phyloP scores from a whole-genome alignment of 352 stramenopile species.

The Phytopythium cucurbitacearum region DNA sequence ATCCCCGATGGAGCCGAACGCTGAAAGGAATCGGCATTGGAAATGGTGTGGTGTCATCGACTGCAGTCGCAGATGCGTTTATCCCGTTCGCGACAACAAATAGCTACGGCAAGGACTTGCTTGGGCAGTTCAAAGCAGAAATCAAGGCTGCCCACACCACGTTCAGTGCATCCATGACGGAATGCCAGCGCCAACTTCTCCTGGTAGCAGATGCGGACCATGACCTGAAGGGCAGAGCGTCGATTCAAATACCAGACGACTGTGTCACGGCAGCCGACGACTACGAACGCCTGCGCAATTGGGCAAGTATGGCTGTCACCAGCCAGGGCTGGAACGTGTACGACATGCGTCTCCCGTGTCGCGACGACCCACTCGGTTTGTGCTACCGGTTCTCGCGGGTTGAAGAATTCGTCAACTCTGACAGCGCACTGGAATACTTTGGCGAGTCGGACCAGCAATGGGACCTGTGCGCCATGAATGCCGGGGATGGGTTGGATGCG shows the following conservation, averaged over 20 bases:
- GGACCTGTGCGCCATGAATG: constrained; percentile 39
- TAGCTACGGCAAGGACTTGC: constrained; percentile 34
- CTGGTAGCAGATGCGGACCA: too few species aligned
- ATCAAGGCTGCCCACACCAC: constrained; percentile 10
- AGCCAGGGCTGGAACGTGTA: constrained; percentile 52
- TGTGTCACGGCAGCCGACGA: constrained; percentile 20
- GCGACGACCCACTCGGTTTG: constrained; percentile 43
- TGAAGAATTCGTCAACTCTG: constrained; percentile 53
- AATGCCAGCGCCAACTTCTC: constrained; percentile 5
- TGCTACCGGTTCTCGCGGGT: constrained; percentile 68
- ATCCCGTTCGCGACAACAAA: constrained; percentile 45
- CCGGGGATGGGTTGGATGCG: constrained; percentile 10
- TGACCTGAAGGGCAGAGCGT: constrained; percentile 2
- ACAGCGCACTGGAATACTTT: constrained; percentile 38
- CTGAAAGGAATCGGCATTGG: constrained; percentile 86
- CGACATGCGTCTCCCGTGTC: constrained; percentile 55
- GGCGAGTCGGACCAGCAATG: constrained; percentile 25
- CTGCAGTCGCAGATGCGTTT: constrained; percentile 38
- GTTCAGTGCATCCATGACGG: constrained; percentile 14
- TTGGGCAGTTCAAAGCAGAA: constrained; percentile 11
- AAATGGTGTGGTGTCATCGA: constrained; percentile 68
- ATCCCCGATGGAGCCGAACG: constrained; percentile 15
- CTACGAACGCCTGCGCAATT: constrained; percentile 10
- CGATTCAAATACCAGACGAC: not conserved
- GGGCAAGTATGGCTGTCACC: constrained; percentile 11